Base-by-base conservation (phyloP, 2,329 filamentous ascomycete genomes). In the Fusarium mundagurra region DNA sequence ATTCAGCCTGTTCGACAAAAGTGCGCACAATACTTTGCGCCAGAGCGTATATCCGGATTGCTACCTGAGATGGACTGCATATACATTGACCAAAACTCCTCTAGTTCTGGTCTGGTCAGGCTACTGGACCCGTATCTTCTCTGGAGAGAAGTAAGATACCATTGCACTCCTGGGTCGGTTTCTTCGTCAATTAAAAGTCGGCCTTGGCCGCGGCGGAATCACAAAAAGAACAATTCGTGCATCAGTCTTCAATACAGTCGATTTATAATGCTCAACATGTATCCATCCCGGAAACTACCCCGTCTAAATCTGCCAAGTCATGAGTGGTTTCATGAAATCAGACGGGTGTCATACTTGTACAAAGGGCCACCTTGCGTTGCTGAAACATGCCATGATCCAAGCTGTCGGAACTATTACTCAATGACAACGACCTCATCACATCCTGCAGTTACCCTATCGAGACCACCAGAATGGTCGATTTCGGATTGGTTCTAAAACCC, bases 61-160 rank as follows among this genome's bases (percentile, higher is more conserved):
- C 43, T 27, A 13, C 41, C n/a, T 8, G n/a, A 44, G n/a, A 7
- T 44, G 2, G n/a, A 7, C 41, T 44, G 41, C 7, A 12, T 44
- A 16, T 24, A 24, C n/a, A 44, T 44, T 24, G n/a, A 44, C 12
- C n/a, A 44, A 8, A 24, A 10, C 10, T 24, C 41, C 41, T 44
- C 16, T 12, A 8, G 6, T 44, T 44, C n/a, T 8, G 41, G 16
- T 24, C 2, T 44, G 8, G 41, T 44, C n/a, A 5, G 16, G 5
- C 12, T 44, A 24, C 18, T 44, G 9, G 6, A 44, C 41, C n/a
- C 41, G 10, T 17, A 24, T 17, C 16, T 1, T n/a, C 10, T 11
- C 13, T 24, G 0, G 6, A 43, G 8, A 24, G 0, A 11, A 24
- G 4, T 5, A n/a, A 22, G 3, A 24, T 24, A 24, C 16, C 16